These are phyloP conservation scores for Cinnamomum micranthum DNA, from an alignment of 164 flowering plant genomes.

Conservation along the genomic window DNA sequence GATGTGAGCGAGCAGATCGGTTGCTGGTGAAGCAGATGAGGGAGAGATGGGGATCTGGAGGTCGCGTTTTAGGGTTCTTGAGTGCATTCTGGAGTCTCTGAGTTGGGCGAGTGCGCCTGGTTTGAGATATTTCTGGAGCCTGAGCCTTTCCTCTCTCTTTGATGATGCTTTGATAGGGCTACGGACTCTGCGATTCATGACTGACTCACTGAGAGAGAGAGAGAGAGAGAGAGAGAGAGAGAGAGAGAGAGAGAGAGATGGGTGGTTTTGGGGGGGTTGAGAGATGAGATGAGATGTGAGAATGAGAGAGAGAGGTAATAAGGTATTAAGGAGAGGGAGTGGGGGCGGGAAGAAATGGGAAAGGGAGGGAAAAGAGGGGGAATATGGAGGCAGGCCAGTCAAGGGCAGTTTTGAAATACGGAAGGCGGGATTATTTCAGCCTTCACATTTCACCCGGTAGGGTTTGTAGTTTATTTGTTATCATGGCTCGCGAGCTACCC, in stretches of 20 bases:
- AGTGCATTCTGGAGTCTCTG: conserved; percentile 29
- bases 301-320: not conserved
- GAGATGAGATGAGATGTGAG: conserved; percentile 10
- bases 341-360: not conserved
- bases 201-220: not conserved
- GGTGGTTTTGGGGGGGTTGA: conserved; percentile 1
- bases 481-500: no score
- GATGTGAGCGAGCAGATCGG: conserved; percentile 6
- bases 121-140: conserved; percentile 24
- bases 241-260: conserved; percentile 8
- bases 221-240: not conserved
- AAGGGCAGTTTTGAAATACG: not conserved
- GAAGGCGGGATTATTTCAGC: not conserved
- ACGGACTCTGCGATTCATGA: conserved; percentile 20
- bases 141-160: conserved; percentile 19
- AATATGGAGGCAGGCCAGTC: conserved; percentile 4
- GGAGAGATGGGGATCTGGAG: conserved; percentile 13
- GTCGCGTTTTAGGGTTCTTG: conserved; percentile 20
- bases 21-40: not conserved
- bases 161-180: conserved; percentile 13
- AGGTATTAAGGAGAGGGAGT: not conserved
- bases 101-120: conserved; percentile 43
- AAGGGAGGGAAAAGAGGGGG: not conserved
- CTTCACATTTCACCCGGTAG: not conserved
- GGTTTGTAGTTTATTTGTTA: no score